Evolutionary conservation across 1,284 basidiomycete species (phyloP).

Genomic region (Fomes fomentarius): DNA sequence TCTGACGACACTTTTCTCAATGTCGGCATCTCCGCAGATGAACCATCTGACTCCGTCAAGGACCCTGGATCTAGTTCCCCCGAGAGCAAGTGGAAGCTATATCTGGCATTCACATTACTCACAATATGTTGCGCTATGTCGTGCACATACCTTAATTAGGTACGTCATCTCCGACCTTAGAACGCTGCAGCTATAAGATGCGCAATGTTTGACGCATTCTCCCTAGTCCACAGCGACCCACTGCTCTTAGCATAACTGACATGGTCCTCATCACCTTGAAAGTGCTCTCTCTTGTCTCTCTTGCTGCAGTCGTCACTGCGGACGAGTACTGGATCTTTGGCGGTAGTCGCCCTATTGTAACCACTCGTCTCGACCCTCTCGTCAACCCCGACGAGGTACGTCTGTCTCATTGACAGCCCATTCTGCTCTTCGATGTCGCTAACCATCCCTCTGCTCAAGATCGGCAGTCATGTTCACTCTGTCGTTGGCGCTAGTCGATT

Average conservation of each 20-base stretch:
- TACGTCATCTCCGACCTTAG: background rate
- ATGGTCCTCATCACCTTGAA: slow-evolving; percentile 6
- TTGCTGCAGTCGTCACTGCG: slow-evolving; percentile 25
- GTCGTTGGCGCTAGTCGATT: slow-evolving; percentile 33
- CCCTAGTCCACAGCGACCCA: background rate
- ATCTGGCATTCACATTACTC: background rate
- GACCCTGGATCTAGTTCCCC: background rate
- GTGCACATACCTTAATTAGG: background rate
- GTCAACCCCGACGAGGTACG: slow-evolving; percentile 29
- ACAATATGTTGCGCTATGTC: background rate
- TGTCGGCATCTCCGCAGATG: background rate
- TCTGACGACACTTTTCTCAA: background rate
- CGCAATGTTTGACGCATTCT: background rate
- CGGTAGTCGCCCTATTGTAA: slow-evolving; percentile 28
- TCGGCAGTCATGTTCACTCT: slow-evolving; percentile 33
- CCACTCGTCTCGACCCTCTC: slow-evolving; percentile 34
- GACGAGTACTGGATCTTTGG: slow-evolving; percentile 30
- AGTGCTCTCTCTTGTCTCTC: slow-evolving; percentile 18
- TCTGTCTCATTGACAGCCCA: too few relatives aligned
- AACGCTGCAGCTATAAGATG: background rate
- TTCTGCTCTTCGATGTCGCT: too few relatives aligned
- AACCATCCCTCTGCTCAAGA: too few relatives aligned
- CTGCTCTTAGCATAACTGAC: background rate
- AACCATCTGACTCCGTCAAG: background rate
- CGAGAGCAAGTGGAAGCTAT: too few relatives aligned